Conservation (phyloP, 2,329 filamentous ascomycete species). For the Metarhizium sp. region DNA sequence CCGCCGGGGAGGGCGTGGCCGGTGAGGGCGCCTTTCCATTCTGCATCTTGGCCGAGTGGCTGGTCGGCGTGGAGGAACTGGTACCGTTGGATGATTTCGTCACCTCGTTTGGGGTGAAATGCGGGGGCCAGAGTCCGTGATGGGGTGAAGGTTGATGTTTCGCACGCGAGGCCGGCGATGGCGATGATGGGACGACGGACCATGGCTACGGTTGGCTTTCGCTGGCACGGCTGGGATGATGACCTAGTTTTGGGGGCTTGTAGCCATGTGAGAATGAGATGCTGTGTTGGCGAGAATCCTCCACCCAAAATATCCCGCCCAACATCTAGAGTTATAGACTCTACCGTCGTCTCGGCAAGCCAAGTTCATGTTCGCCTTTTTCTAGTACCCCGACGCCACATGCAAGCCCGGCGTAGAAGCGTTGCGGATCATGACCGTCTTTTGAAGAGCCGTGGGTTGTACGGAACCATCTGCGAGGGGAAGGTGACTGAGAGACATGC, state of each 20-base stretch:
- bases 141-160: constrained; percentile 43
- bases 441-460: neutral
- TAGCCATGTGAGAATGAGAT: too few species aligned
- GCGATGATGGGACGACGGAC: constrained; percentile 31
- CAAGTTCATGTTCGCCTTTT: too few species aligned
- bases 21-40: constrained; percentile 41
- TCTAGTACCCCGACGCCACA: too few species aligned
- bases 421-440: neutral
- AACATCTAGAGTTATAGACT: too few species aligned
- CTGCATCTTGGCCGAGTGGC: constrained; percentile 28
- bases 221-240: too few species aligned
- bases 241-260: too few species aligned
- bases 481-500: too few species aligned
- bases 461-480: too few species aligned
- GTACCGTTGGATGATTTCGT: constrained; percentile 34
- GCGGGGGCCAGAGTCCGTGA: constrained; percentile 36
- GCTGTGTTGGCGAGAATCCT: too few species aligned
- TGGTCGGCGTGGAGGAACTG: constrained; percentile 32
- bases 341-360: too few species aligned
- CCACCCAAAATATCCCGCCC: too few species aligned
- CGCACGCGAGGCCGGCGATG: constrained; percentile 42
- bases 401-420: neutral
- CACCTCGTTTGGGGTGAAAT: constrained; percentile 37
- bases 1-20: constrained; percentile 43
- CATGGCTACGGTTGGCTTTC: constrained; percentile 1